These are phyloP conservation scores for Talinum fruticosum DNA, from an alignment of 148 eudicot genomes.

Conservation along the genomic window DNA sequence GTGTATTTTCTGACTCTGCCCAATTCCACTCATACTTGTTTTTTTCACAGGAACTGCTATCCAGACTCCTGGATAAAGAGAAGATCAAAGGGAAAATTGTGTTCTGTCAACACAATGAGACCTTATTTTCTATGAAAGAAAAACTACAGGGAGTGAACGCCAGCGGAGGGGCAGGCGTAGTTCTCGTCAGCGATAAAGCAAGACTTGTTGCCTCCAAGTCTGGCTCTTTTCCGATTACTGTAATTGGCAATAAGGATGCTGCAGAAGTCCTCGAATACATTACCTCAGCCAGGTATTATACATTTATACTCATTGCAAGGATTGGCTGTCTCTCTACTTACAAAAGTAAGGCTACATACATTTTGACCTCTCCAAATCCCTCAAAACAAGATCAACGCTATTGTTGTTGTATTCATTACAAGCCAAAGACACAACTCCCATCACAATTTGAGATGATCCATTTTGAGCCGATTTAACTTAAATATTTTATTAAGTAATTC, in stretches of 20 bases:
- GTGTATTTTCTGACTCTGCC: no score
- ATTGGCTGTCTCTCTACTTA: no score
- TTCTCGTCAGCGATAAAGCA: conserved; percentile 35
- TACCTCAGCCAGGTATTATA: conserved; percentile 46
- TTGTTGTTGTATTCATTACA: not conserved
- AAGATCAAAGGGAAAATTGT: conserved; percentile 56
- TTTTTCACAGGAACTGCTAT: conserved; percentile 41
- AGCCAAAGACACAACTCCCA: not conserved
- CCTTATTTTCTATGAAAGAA: not conserved
- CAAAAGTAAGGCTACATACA: no score
- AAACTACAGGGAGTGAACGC: conserved; percentile 24
- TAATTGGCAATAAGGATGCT: conserved; percentile 44
- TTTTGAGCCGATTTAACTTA: not conserved
- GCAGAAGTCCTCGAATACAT: conserved; percentile 39
- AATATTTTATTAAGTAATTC: not conserved
- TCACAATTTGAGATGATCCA: not conserved
- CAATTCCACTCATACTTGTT: no score
- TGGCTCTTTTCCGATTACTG: conserved; percentile 39
- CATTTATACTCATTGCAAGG: not conserved
- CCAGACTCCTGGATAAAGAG: conserved; percentile 37
- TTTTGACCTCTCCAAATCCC: no score
- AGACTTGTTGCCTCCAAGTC: conserved; percentile 33
- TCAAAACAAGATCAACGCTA: no score
- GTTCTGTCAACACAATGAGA: conserved; percentile 36
- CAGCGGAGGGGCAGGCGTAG: conserved; percentile 44